Evolutionary conservation across 2,329 filamentous ascomycete genomes (phyloP), one percentile per base, ranked within the genome.

Genomic region (Talaromyces islandicus): DNA sequence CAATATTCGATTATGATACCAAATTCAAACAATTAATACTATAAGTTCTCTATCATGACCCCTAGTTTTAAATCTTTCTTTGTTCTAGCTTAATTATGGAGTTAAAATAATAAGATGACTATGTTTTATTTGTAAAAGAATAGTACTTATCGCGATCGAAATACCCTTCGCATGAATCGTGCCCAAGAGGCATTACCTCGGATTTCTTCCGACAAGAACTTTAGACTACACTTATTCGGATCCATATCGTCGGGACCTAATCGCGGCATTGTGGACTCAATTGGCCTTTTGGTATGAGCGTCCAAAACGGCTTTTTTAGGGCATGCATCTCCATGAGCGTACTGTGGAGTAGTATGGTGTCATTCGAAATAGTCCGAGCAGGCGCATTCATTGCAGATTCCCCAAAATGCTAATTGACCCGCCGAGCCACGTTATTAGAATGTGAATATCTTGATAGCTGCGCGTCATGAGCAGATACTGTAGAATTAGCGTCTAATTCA

Each of bases 261-360:
- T 38, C 1, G 35, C 35, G 7, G 14, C 14, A 38, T n/a, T 1
- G 17, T 38, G 4, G 14, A 38, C 17, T n/a, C 7, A 7, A n/a
- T 12, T n/a, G 35, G 35, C 17, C 17, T n/a, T 14, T 2, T 38
- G 35, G 35, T 1, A 6, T 38, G 7, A 17, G 17, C 32, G 14
- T 30, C 51, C 51, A 19, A 21, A 53, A 19, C 14, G 17, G 19
- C 51, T 32, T 30, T 9, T 52, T 52, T 52, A 52, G 50, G 29
- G 17, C 12, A 12, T 29, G n/a, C 14, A 12, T n/a, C 32, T 21
- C 35, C n/a, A 54, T 60, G 54, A 55, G 38, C 19, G 17, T 43
- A 57, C 9, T 53, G 55, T 60, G 59, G 54, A 60, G 54, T 19
- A 32, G n/a, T 58, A 54, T 54, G 59, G 38, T 60, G 55, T 58